Base-by-base conservation (phyloP, 2,329 filamentous ascomycete genomes). In the Penicillium griseofulvum region DNA sequence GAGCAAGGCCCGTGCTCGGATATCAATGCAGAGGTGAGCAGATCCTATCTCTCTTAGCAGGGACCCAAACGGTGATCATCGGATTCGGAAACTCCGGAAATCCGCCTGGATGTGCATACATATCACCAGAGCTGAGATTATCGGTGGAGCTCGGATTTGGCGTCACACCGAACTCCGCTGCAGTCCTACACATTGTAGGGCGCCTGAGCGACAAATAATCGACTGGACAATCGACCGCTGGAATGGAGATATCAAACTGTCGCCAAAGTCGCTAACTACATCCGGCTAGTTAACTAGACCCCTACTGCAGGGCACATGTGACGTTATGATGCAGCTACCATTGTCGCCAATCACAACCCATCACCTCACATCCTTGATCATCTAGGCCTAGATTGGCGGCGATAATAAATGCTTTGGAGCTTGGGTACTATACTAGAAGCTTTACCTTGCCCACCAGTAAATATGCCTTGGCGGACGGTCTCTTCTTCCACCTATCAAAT, bases 1-100 rank as follows among this genome's bases (percentile, higher is more conserved):
- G 60, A 65, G 50, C 65, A 26, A 69, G 53, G 4, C 70, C 69
- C 0, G 55, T 78, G 19, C 39, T 68, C 1, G 59, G 65, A 4
- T 78, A 77, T 53, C 63, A 66, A n/a, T 56, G 65, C 9, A 63
- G 52, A 3, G 51, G 63, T 3, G 63, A 57, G 5, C 58, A 51
- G 0, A 75, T 70, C 66, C 68, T 2, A 54, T 80, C 14, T 22
- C 53, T 49, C 2, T 61, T 80, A 4, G 71, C 70, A 22, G 71
- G 66, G 0, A 76, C 78, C 51, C 72, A 80, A 64, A 72, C 70
- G 4, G 63, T 65, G 2, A 71, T 78, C 33, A 61, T 80, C 28
- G 75, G 66, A 6, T 76, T 80, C 59, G 33, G 22, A 4, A 22
- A 50, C 2, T 31, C 44, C 10, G 22, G 16, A 31, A 31, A 34